These are phyloP conservation scores for Kazachstania psychrophila DNA, from an alignment of 805 yeast species.

Conservation along the genomic window DNA sequence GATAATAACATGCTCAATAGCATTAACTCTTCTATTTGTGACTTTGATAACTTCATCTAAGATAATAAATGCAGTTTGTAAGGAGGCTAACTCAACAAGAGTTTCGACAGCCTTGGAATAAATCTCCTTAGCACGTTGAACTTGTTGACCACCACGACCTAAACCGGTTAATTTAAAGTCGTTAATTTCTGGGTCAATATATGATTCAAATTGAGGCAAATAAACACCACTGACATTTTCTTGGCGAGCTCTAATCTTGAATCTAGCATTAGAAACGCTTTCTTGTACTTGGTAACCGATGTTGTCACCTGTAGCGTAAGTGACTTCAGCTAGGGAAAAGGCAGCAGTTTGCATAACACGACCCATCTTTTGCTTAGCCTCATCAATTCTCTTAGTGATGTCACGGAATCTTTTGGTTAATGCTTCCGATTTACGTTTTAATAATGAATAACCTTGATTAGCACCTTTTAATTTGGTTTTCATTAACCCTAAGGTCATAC, in stretches of 20 bases:
- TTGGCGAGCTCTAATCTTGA: conserved; percentile 82
- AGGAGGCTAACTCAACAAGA: conserved; percentile 85
- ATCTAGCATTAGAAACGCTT: conserved; percentile 75
- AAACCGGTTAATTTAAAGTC: conserved; percentile 95
- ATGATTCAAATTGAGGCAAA: conserved; percentile 85
- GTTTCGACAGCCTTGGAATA: conserved; percentile 97
- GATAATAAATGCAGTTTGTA: conserved; percentile 93
- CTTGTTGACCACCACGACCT: conserved; percentile 98
- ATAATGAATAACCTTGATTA: conserved; percentile 85
- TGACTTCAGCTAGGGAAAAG: conserved; percentile 91
- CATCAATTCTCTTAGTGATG: conserved; percentile 87
- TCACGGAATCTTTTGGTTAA: conserved; percentile 93
- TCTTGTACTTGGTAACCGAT: conserved; percentile 94
- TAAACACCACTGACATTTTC: conserved; percentile 95
- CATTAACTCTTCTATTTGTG: conserved; percentile 96
- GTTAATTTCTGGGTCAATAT: conserved; percentile 72
- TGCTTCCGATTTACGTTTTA: conserved; percentile 95
- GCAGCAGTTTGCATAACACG: conserved; percentile 98
- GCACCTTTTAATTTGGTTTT: conserved; percentile 95
- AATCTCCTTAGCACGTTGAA: conserved; percentile 85
- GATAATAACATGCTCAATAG: conserved; percentile 95
- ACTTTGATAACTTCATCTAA: conserved; percentile 96
- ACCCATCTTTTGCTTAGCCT: conserved; percentile 95
- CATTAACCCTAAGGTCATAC: conserved; percentile 94
- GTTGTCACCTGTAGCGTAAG: conserved; percentile 95